Evolutionary conservation across 2,329 filamentous ascomycete species (phyloP).

Genomic region (Colletotrichum lupini): DNA sequence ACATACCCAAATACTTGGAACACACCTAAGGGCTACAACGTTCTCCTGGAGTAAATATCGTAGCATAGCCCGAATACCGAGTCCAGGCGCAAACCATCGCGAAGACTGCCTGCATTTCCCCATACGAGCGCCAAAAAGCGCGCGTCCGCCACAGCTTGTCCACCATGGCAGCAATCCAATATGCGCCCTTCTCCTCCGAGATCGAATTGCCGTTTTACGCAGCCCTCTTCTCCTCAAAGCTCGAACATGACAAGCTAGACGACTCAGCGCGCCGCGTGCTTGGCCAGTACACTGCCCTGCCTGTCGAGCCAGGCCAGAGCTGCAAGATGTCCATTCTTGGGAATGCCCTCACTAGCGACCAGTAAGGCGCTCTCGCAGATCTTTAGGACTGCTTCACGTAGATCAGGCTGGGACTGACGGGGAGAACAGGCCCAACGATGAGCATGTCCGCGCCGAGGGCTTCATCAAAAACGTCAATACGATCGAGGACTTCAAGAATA

Average conservation of each 20-base stretch:
- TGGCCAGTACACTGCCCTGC: slow-evolving; percentile 88
- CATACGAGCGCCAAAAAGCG: background rate
- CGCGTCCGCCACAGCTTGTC: slow-evolving; percentile 8
- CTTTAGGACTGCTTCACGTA: slow-evolving; percentile 25
- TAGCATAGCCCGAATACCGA: background rate
- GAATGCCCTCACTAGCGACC: slow-evolving; percentile 83
- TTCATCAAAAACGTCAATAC: slow-evolving; percentile 98
- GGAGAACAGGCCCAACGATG: slow-evolving; percentile 69
- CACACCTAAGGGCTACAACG: background rate
- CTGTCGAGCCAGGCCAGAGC: slow-evolving; percentile 78
- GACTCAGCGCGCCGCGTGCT: slow-evolving; percentile 89
- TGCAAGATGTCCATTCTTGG: slow-evolving; percentile 92
- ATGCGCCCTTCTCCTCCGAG: slow-evolving; percentile 91
- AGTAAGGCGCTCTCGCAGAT: slow-evolving; percentile 64
- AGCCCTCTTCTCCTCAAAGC: slow-evolving; percentile 90
- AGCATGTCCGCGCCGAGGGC: slow-evolving; percentile 86
- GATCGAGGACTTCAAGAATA: slow-evolving; percentile 88
- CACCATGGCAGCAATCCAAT: slow-evolving; percentile 70
- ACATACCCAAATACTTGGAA: background rate
- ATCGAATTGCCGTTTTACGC: slow-evolving; percentile 97
- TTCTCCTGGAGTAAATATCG: background rate
- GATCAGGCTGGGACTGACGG: slow-evolving; percentile 43
- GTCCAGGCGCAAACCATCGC: background rate
- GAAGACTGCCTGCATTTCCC: background rate
- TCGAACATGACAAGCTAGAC: slow-evolving; percentile 96